Conservation (phyloP, 140 eudicot species). For the Eryngium alpinum region DNA sequence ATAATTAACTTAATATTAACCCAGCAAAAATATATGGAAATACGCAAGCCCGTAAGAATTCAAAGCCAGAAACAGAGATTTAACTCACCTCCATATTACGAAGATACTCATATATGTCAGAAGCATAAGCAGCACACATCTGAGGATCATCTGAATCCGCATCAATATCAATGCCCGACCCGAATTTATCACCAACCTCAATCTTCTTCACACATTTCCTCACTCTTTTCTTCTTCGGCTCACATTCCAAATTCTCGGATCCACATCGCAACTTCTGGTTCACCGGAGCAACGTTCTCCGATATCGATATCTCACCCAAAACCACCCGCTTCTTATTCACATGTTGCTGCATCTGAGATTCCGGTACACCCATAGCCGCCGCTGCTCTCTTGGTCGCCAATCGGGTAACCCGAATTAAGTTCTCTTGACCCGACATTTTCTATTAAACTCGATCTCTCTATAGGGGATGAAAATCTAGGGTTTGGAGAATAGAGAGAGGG, state of each 20-base stretch:
- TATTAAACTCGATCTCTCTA: too few relatives aligned
- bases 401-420: slow-evolving; percentile 48
- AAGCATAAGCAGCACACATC: slow-evolving; percentile 61
- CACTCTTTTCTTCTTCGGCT: slow-evolving; percentile 20
- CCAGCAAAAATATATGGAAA: not conserved
- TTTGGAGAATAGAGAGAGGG: not conserved
- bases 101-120: slow-evolving; percentile 62
- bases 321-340: slow-evolving; percentile 56
- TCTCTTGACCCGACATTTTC: slow-evolving; percentile 60
- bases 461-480: not conserved
- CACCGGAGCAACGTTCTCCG: not conserved
- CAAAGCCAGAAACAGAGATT: not conserved
- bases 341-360: slow-evolving; percentile 27
- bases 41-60: not conserved
- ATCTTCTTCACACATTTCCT: not conserved
- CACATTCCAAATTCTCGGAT: not conserved
- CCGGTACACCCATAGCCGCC: slow-evolving; percentile 28
- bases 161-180: slow-evolving; percentile 21
- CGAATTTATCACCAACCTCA: not conserved
- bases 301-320: slow-evolving; percentile 52
- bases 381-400: slow-evolving; percentile 57
- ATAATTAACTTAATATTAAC: not conserved
- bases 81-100: slow-evolving; percentile 60
- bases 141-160: slow-evolving; percentile 51
- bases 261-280: not conserved